Base-by-base conservation (phyloP, 139 green algal genomes). In the Chlorella sp. region DNA sequence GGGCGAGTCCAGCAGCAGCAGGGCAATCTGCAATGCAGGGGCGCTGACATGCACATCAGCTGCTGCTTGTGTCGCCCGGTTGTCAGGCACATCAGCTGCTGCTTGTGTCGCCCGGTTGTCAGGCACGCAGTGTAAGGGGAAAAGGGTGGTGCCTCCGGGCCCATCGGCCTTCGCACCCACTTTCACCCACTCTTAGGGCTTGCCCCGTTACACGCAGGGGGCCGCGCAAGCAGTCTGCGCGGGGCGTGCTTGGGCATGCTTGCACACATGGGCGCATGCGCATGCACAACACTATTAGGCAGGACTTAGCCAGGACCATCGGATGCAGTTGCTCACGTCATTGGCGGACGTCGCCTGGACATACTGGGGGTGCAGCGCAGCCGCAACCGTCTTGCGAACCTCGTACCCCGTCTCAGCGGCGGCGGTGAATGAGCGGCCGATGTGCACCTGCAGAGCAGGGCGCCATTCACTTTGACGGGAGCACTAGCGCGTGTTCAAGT, bases 361-460 rank as follows among this genome's bases (percentile, higher is more conserved):
- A 32, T 80, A 80, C 26, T 30, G 6, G 14, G 34, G 44, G 75
- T 81, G 75, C 32, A 81, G 34, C 0, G 38, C 75, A 20, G 34
- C 51, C 51, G n/a, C 41, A 28, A 58, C 46, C 24, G 67, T 58
- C 28, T 32, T 38, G 17, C 80, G 80, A 65, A 84, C 80, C 9
- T 78, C 67, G 44, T 77, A 76, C n/a, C 62, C 64, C 0, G 14
- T 58, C 36, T 73, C 67, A 0, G 30, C 19, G 30, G 41, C 36
- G 17, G 20, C 67, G 22, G 79, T 70, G 69, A 41, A 80, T 22
- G 28, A 17, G 22, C 81, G 8, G 22, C 81, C 81, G 5, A 85
- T 80, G 81, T 85, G 68, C 38, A 85, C 68, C 80, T 84, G 65
- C 56, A 74, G 26, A 38, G 56, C 30, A 32, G 28, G 14, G 40